These are phyloP conservation scores for Dendrobium nobile DNA, from an alignment of 106 monocot genomes.

Conservation along the genomic window DNA sequence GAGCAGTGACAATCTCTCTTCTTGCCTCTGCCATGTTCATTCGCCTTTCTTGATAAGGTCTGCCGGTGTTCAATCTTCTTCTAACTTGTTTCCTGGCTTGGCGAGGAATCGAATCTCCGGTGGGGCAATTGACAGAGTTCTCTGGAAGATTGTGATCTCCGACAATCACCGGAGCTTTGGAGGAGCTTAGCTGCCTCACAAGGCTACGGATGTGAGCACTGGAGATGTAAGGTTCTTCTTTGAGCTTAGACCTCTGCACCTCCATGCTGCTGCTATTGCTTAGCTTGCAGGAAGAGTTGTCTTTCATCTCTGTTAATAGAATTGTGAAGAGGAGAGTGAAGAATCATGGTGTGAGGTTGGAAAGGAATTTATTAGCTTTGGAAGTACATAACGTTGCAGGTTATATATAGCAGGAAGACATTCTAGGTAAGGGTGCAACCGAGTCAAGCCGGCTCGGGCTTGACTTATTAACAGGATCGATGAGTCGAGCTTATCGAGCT, in stretches of 20 bases:
- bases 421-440: no score
- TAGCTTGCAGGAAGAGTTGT: not conserved
- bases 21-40: conserved; percentile 93
- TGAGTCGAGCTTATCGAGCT: no score
- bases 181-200: conserved; percentile 64
- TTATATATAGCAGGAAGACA: no score
- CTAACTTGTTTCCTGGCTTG: conserved; percentile 72
- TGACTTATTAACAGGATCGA: no score
- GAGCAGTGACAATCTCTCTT: conserved; percentile 84
- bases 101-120: not conserved
- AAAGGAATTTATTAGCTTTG: no score
- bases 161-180: conserved; percentile 1
- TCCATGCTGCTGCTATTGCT: not conserved
- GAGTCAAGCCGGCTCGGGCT: no score
- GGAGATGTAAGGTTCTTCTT: conserved; percentile 58
- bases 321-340: not conserved
- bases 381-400: no score
- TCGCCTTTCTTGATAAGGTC: conserved; percentile 76
- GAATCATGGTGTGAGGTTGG: not conserved
- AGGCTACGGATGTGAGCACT: conserved; percentile 76
- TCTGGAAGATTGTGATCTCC: not conserved
- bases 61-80: conserved; percentile 66
- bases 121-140: no score
- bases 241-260: conserved; percentile 9
- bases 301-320: not conserved